Conservation (phyloP, 495 filamentous ascomycete genomes). For the Aspergillus bertholletiae region DNA sequence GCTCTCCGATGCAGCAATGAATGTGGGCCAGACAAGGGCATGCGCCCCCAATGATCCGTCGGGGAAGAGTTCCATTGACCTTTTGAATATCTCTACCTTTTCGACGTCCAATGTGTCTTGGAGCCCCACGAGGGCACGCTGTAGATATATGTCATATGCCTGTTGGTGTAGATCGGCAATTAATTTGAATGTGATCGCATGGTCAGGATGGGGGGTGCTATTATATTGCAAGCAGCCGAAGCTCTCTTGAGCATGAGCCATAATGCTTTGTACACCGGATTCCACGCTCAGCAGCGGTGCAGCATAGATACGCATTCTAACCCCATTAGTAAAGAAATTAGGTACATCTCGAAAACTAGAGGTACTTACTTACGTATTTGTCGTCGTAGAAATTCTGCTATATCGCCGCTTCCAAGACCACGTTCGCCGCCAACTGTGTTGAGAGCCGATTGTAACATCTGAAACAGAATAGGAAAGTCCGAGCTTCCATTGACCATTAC, state of each 20-base stretch:
- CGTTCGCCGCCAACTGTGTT: conserved; percentile 1
- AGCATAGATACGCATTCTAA: conserved; percentile 9
- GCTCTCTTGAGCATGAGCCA: conserved; percentile 4
- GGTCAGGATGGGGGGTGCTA: conserved; percentile 1
- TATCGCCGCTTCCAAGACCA: conserved; percentile 2
- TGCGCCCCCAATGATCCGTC: not conserved
- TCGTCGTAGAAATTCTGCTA: conserved; percentile 1
- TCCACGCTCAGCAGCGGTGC: conserved; percentile 6
- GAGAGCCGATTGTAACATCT: conserved; percentile 6
- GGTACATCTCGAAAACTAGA: not conserved
- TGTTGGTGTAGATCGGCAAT: conserved; percentile 6
- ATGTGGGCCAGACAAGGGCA: conserved; percentile 7
- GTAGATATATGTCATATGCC: conserved; percentile 11
- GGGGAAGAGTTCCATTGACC: not conserved
- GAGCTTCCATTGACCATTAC: conserved; percentile 10
- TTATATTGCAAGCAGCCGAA: conserved; percentile 8
- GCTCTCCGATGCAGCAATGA: conserved; percentile 7
- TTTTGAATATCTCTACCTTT: conserved; percentile 3
- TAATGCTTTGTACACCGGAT: conserved; percentile 2
- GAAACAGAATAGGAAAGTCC: conserved; percentile 10
- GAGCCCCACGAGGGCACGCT: not conserved
- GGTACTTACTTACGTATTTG: conserved; percentile 11
- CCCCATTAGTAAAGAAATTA: not conserved
- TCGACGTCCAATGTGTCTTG: not conserved
- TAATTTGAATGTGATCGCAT: not conserved